Evolutionary conservation across 176 grass and related monocot species (phyloP).

Genomic region (Bonia amplexicaulis): DNA sequence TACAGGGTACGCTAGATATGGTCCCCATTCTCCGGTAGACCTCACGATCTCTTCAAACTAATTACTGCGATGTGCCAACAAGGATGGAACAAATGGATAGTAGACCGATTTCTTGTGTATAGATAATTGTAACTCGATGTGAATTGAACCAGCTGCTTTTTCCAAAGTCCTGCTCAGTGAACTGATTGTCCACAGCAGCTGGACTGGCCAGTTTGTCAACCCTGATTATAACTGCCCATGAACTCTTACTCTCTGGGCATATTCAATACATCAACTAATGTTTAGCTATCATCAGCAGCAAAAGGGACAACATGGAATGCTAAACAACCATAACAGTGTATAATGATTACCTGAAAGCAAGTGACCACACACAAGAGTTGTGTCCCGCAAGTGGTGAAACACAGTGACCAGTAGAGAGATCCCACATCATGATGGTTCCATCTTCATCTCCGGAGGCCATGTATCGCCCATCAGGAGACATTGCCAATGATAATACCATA

Average conservation of each 20-base stretch:
- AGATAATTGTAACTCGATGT: not conserved
- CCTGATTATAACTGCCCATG: not conserved
- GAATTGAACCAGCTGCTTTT: not conserved
- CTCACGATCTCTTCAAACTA: not conserved
- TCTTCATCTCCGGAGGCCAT: conserved; percentile 96
- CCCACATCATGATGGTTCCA: conserved; percentile 96
- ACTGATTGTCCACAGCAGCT: not conserved
- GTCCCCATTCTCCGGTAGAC: too few species aligned
- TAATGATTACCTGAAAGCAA: conserved; percentile 76
- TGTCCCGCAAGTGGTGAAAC: conserved; percentile 85
- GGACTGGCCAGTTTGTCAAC: conserved; percentile 11
- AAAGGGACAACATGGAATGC: not conserved
- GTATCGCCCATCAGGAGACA: conserved; percentile 91
- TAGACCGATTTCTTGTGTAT: not conserved
- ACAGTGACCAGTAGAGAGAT: conserved; percentile 72
- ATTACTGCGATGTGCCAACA: not conserved
- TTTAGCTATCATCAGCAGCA: conserved; percentile 12
- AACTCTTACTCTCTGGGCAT: not conserved
- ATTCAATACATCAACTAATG: not conserved
- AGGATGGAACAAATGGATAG: conserved; percentile 3
- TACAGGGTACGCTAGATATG: too few species aligned
- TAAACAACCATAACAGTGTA: not conserved
- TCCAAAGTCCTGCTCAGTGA: not conserved
- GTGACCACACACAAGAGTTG: conserved; percentile 84
- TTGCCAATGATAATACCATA: conserved; percentile 87